Conservation (phyloP, 768 basidiomycete genomes). For the Boletus eberwhitei region DNA sequence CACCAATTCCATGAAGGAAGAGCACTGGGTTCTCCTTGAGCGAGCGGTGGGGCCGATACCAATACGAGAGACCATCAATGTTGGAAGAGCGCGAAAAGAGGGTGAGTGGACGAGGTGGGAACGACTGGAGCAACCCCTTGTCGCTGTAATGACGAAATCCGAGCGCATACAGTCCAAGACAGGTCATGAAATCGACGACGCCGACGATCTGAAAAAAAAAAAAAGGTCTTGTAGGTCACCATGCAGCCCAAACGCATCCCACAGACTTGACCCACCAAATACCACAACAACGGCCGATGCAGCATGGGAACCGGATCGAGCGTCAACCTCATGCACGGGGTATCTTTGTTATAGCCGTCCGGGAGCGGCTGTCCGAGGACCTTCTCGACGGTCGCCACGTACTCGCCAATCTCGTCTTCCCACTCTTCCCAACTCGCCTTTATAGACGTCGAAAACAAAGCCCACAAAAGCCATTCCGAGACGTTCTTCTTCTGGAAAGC, state of each 20-base stretch:
- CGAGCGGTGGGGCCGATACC: slow-evolving; percentile 50
- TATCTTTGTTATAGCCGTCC: slow-evolving; percentile 36
- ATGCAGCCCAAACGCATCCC: too few species aligned
- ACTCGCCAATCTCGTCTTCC: slow-evolving; percentile 50
- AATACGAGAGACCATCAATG: slow-evolving; percentile 38
- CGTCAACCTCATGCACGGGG: slow-evolving; percentile 48
- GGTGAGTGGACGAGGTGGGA: slow-evolving; percentile 51
- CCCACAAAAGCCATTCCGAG: slow-evolving; percentile 64
- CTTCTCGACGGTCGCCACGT: slow-evolving; percentile 40
- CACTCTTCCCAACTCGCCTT: slow-evolving; percentile 35
- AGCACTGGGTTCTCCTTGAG: slow-evolving; percentile 48
- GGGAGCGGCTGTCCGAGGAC: slow-evolving; percentile 40
- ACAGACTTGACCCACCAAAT: slow-evolving; percentile 40
- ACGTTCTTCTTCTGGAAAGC: slow-evolving; percentile 45
- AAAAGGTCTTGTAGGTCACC: neutral
- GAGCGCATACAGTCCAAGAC: slow-evolving; percentile 34
- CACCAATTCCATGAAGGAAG: slow-evolving; percentile 72
- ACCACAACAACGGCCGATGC: slow-evolving; percentile 66
- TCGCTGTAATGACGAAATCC: slow-evolving; percentile 56
- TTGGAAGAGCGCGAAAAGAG: slow-evolving; percentile 42
- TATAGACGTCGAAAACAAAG: slow-evolving; percentile 47
- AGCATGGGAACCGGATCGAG: slow-evolving; percentile 53
- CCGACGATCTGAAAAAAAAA: slow-evolving; percentile 45
- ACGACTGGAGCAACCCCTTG: slow-evolving; percentile 36
- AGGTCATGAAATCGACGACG: slow-evolving; percentile 45